Base-by-base conservation (phyloP, 257 asterid genomes). In the Ehretia macrophylla region DNA sequence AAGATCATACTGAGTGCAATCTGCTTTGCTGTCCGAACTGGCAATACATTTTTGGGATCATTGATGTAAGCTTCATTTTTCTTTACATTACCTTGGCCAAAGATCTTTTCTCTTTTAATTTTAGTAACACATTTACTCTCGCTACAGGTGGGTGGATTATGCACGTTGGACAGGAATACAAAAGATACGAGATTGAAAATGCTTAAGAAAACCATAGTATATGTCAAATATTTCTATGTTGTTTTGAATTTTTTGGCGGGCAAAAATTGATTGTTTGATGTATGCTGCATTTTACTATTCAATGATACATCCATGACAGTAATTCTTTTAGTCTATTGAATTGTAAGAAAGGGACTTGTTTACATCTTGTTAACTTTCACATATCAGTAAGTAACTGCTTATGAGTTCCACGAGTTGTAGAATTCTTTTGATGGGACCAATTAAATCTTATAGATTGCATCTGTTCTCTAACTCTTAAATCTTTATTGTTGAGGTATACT, bases 1-100 rank as follows among this genome's bases (percentile, higher is more conserved):
- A 92, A 92, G 83, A 79, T 92, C 59, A 22, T 79, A 32, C 95
- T 92, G 5, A 68, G 95, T 55, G 95, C 94, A 67, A 14, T 81
- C 58, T 92, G 98, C 76, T 92, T 92, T 55, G 88, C 67, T 60
- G 95, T 88, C 40, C 76, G 97, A 74, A 92, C 98, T 6, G 98
- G 98, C 63, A 91, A 91, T 45, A 91, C 98, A 59, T 91, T 91
- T 70, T 77, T 91, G 81, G 98, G 98, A 4, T 88, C 98, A 48
- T 67, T 92, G 68, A 82, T 92, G 98, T 88, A 80, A 78, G 85
- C 11, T 52, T 51, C 21, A 45, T 37, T n/a, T 22, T 20, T 0
- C 37, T 55, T 60, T 44, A 4, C 4, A 17, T 51, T 19, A 19
- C 49, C 10, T 1, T 9, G 5, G 38, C 14, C 5, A 17, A 8